A percentile compares a stretch with the other conserved stretches of the same genome.
Evolutionary conservation across 2,329 filamentous ascomycete genomes (phyloP).

Genomic region (Beauveria brongniartii): DNA sequence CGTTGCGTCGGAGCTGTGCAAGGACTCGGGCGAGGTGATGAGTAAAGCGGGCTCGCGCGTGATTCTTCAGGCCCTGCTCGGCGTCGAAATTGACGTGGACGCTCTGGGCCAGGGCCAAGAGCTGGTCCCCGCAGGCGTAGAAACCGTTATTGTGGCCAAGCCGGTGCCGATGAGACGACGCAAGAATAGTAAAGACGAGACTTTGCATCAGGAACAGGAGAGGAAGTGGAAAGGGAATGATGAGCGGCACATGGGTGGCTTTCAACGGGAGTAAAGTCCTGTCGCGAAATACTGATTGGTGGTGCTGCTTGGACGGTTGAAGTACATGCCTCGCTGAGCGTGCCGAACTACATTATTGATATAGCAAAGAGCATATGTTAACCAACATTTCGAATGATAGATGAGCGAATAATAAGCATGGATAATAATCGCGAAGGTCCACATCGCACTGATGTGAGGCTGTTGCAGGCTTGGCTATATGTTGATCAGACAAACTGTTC

Average conservation of each 20-base stretch:
- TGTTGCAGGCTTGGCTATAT: too few species aligned
- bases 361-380: constrained; percentile 8
- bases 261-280: constrained; percentile 17
- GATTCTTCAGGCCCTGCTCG: constrained; percentile 67
- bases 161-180: constrained; percentile 44
- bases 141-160: constrained; percentile 71
- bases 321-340: background rate
- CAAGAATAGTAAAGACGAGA: constrained; percentile 7
- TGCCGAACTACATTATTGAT: background rate
- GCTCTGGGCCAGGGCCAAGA: constrained; percentile 80
- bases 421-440: too few species aligned
- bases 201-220: constrained; percentile 13
- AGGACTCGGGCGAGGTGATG: constrained; percentile 84
- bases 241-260: constrained; percentile 17
- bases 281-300: background rate
- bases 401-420: too few species aligned
- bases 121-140: constrained; percentile 61
- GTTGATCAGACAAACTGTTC: too few species aligned
- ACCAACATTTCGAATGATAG: background rate
- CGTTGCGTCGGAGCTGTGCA: constrained; percentile 76
- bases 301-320: background rate
- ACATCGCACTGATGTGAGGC: too few species aligned
- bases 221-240: constrained; percentile 19
- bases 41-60: constrained; percentile 83
- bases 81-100: constrained; percentile 72